Evolutionary conservation across 208 protist species (phyloP).

Genomic region (Crithidia sp.): DNA sequence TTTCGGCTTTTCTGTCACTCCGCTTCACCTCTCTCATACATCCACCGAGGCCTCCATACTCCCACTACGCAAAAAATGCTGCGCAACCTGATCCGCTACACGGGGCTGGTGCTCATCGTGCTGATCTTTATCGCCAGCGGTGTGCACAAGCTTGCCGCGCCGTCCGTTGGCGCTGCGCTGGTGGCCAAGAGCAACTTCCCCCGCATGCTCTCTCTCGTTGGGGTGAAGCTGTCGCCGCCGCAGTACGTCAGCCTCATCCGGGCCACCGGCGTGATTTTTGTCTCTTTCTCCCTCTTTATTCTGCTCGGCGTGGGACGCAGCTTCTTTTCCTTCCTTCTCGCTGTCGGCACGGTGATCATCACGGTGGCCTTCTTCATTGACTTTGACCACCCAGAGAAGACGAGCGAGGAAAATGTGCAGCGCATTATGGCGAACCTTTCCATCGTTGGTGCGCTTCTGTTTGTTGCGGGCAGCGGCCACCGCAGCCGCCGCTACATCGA

Average conservation of each 20-base stretch:
- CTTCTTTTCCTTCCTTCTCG: slow-evolving; percentile 82
- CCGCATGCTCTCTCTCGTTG: slow-evolving; percentile 36
- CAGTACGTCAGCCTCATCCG: slow-evolving; percentile 68
- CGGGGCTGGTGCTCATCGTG: slow-evolving; percentile 64
- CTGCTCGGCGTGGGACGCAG: slow-evolving; percentile 77
- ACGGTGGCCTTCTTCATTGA: slow-evolving; percentile 74
- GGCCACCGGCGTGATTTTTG: slow-evolving; percentile 55
- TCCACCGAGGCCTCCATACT: too few relatives aligned
- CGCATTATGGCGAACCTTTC: slow-evolving; percentile 66
- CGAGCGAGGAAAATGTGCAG: slow-evolving; percentile 40
- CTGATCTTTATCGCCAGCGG: slow-evolving; percentile 62
- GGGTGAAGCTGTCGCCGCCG: slow-evolving; percentile 24
- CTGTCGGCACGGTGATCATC: slow-evolving; percentile 47
- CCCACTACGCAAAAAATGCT: slow-evolving; percentile 29
- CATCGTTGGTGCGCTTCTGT: slow-evolving; percentile 71
- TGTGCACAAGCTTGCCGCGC: slow-evolving; percentile 54
- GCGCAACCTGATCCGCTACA: slow-evolving; percentile 61
- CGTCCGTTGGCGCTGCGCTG: slow-evolving; percentile 43
- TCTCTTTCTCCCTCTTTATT: slow-evolving; percentile 83
- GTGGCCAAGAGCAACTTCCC: slow-evolving; percentile 80
- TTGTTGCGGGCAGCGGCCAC: slow-evolving; percentile 69
- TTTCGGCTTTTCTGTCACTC: too few relatives aligned
- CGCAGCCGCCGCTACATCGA: slow-evolving; percentile 46
- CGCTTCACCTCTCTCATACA: too few relatives aligned
- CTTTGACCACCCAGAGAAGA: slow-evolving; percentile 38